Base-by-base conservation (phyloP, 2,329 filamentous ascomycete species). In the Ophiognomonia clavigignenti-juglandacearum region DNA sequence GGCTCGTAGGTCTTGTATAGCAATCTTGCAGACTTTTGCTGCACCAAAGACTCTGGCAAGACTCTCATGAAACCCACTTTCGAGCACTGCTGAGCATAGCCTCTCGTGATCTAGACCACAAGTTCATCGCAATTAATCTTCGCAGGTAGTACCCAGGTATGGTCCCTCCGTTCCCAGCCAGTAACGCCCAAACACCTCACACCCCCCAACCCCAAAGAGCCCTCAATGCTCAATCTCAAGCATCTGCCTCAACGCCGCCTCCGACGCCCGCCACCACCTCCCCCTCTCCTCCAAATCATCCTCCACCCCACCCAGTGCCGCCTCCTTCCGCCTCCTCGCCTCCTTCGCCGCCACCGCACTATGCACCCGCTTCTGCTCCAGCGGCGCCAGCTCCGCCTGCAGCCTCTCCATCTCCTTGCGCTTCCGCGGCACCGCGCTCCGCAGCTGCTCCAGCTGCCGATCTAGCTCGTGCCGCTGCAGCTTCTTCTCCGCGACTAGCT, bases 241-340 rank as follows among this genome's bases (percentile, higher is more conserved):
- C 66, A 86, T 80, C 49, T 77, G 73, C 59, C 69, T 80, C 62
- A 90, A 62, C 11, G 72, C 75, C 8, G 70, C 67, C 59, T 89
- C 85, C n/a, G 80, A 81, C 16, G 82, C 83, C 54, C 80, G 77
- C 66, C 83, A 82, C 87, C 87, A 92, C 54, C 86, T 72, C 6
- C 84, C 87, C 56, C 82, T 76, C 64, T 87, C 83, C 62, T 91
- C 87, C 26, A 90, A 63, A 57, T 91, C 85, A 57, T 89, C 86
- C 14, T 80, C 79, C 35, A 82, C 78, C 6, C 83, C 84, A 5
- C 80, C 79, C 7, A 83, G 67, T 8, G 81, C 75, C 10, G 75
- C 75, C 57, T 88, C 85, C 61, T 82, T 85, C 57, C 84, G 75
- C 58, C 80, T 72, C 62, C 75, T 77, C 11, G 86, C 86, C 57